Base-by-base conservation (phyloP, 192 early-diverging fungal species). In the Pilobolus umbonatus region DNA sequence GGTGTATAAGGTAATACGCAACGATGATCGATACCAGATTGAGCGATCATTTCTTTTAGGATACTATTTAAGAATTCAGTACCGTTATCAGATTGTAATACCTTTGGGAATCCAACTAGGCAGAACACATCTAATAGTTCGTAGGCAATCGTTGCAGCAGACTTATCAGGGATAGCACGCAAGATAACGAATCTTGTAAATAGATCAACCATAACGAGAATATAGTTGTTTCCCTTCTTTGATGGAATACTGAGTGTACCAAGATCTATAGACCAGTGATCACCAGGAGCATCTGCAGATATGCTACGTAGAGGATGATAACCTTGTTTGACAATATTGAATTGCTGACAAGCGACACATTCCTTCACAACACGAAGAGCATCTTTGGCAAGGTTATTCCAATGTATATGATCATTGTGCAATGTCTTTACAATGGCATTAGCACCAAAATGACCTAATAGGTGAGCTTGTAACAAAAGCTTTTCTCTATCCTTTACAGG, bases 61-160 rank as follows among this genome's bases (percentile, higher is more conserved):
- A 67, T 17, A 30, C 51, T 21, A 34, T 74, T 78, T 2, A 62
- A 55, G 19, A 78, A 78, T 54, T 78, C 79, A 17, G 61, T 61
- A 22, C 76, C 76, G 56, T 81, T 69, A 36, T 74, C 67, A 25
- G 28, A 21, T 52, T 74, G 72, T 17, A 69, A n/a, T 10, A 66
- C 53, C 3, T 66, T 69, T 0, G 63, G 67, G 6, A 65, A 58
- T 10, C 66, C 66, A 29, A 62, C 61, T 3, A 40, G 32, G 10
- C 66, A 61, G 29, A 65, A 65, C 2, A 74, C 5, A 1, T 55
- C 2, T 2, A 69, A 25, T 1, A 69, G 35, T 1, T 7, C 22
- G 1, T 55, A n/a, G 3, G 21, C 60, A 15, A 66, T 32, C 1
- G 63, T 55, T 4, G 11, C 25, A 17, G 63, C 46, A 15, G 30